Percentiles rank a stretch among this genome's conserved stretches.
Evolutionary conservation across 768 basidiomycete species (phyloP).

Genomic region (Exsudoporus frostii): DNA sequence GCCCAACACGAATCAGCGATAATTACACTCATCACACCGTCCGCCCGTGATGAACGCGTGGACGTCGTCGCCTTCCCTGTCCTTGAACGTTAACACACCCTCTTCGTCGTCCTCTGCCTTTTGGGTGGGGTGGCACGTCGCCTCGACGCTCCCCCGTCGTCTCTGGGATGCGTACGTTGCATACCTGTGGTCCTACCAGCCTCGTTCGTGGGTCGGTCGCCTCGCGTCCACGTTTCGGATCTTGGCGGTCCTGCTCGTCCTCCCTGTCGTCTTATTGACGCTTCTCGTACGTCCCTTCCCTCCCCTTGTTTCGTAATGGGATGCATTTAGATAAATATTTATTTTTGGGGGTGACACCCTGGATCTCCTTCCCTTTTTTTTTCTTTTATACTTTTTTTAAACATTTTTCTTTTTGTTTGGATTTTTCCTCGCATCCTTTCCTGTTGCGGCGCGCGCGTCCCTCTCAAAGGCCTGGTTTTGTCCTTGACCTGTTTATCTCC

Average conservation of each 20-base stretch:
- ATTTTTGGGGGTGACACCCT: slow-evolving; percentile 4
- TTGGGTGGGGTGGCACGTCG: slow-evolving; percentile 5
- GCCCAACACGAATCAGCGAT: background rate
- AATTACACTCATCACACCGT: slow-evolving; percentile 6
- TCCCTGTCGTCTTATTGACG: slow-evolving; percentile 57
- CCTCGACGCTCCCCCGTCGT: slow-evolving; percentile 31
- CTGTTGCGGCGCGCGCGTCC: too few relatives aligned
- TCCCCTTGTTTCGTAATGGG: slow-evolving; percentile 10
- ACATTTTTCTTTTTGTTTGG: too few relatives aligned
- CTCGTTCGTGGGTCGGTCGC: slow-evolving; percentile 64
- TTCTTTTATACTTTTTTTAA: too few relatives aligned
- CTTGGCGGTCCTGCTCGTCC: slow-evolving; percentile 50
- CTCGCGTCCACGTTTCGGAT: slow-evolving; percentile 63
- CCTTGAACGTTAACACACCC: too few relatives aligned
- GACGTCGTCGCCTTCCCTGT: slow-evolving; percentile 3
- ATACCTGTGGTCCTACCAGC: slow-evolving; percentile 61
- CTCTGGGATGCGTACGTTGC: slow-evolving; percentile 62
- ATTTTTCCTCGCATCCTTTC: too few relatives aligned
- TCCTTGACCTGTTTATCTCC: too few relatives aligned
- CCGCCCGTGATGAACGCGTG: slow-evolving; percentile 3
- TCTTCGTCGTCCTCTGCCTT: slow-evolving; percentile 19
- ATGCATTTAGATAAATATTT: slow-evolving; percentile 1
- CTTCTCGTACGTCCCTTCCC: slow-evolving; percentile 51
- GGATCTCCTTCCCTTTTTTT: too few relatives aligned
- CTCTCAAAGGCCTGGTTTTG: too few relatives aligned